Base-by-base conservation (phyloP, 495 filamentous ascomycete genomes). In the Podospora pseudocomata region DNA sequence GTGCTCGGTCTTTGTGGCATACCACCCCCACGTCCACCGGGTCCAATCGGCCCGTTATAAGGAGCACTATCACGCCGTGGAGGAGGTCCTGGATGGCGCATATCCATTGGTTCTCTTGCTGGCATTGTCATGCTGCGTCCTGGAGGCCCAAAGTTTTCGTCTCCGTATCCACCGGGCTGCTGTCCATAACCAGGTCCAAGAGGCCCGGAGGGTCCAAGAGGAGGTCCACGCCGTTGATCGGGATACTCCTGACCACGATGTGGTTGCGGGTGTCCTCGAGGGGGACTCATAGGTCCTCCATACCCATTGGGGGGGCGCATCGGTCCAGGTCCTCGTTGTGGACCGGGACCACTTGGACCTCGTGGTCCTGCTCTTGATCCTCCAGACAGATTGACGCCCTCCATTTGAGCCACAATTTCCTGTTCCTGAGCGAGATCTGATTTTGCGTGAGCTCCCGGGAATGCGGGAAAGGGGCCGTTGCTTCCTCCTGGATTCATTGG, bases 401-500 rank as follows among this genome's bases (percentile, higher is more conserved):
- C 82, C 86, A 88, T 90, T 60, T 81, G 84, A 53, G 81, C 80
- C 58, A 86, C 72, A 44, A 89, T 80, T 19, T 83, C 73, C 30
- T 74, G 76, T 66, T 83, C 80, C 68, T 85, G 77, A 49, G 81
- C 77, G 27, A 78, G 56, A 59, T 82, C 80, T 2, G 79, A 81
- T 67, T 78, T 83, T 56, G 81, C 81, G 54, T 81, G 80, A 58
- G 79, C 76, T 39, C 83, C 83, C 0, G 87, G 86, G 67, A 91
- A 91, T 1, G 84, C 80, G 15, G 90, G 88, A 68, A 91, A 92
- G 4, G 89, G 86, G 69, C 87, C 89, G 59, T 69, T 89, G 73
- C 86, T 89, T n/a, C 85, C 77, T 55, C 81, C 68, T 1, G 69
- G 75, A 53, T 72, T 71, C 72, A 79, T 74, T 16, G 73, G 66